Conservation (phyloP, 257 asterid species). For the Solanum peruvianum region DNA sequence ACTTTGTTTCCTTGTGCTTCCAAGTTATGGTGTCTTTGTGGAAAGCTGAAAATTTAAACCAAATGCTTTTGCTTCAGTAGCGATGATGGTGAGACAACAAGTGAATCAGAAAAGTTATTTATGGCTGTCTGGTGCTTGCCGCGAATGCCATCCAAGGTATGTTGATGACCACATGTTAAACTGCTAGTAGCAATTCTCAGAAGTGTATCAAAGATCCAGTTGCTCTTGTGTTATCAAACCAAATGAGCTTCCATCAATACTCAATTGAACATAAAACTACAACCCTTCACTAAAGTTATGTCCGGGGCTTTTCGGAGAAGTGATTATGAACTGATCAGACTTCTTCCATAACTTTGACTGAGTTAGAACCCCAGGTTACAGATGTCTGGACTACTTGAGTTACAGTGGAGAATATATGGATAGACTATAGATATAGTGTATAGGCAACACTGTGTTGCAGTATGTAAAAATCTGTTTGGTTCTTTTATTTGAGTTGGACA, state of each 20-base stretch:
- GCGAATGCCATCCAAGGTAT: neutral
- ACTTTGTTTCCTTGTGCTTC: neutral
- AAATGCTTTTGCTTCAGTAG: neutral
- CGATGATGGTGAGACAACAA: neutral
- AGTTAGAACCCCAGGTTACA: neutral
- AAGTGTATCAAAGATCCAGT: no score
- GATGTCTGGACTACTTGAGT: neutral
- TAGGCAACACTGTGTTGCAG: no score
- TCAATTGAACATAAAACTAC: neutral
- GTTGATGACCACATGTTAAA: neutral
- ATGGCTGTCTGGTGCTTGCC: neutral
- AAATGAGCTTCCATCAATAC: neutral
- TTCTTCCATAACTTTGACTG: neutral
- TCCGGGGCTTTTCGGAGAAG: neutral
- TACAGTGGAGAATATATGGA: neutral
- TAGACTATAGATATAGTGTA: no score
- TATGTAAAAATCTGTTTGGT: no score
- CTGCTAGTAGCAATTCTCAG: neutral
- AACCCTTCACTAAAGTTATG: neutral
- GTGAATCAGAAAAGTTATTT: neutral
- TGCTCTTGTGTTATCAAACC: no score
- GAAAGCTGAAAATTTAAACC: neutral
- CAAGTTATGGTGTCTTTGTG: neutral
- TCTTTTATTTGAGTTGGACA: no score
- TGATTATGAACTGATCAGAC: neutral